A percentile compares a stretch with the other conserved stretches of the same genome.
phyloP scores from a whole-genome alignment of 2,329 filamentous ascomycete genomes.

The Aspergillus pseudoviridinutans region DNA sequence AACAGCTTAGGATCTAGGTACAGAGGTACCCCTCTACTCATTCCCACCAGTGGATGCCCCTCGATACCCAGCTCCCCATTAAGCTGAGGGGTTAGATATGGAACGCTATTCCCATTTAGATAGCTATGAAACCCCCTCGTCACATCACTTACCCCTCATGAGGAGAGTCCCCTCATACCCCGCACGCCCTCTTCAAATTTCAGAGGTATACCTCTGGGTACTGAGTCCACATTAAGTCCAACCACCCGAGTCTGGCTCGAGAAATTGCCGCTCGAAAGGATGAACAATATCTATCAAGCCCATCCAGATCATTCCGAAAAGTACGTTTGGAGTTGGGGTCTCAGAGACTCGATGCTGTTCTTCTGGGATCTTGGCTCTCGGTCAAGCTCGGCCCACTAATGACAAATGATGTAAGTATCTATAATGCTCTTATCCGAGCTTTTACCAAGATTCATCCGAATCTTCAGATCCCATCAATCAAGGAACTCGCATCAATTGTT shows the following conservation, averaged over 20 bases:
- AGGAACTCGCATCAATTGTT: background rate
- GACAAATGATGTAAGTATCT: background rate
- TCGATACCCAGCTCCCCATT: background rate
- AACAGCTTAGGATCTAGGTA: background rate
- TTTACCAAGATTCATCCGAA: background rate
- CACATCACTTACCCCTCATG: constrained; percentile 12
- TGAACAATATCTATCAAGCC: background rate
- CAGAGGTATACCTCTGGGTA: too few relatives aligned
- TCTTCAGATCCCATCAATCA: background rate
- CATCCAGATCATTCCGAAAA: background rate
- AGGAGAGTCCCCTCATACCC: constrained; percentile 6
- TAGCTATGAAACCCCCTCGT: background rate
- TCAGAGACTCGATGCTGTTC: background rate
- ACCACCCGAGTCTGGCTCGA: background rate
- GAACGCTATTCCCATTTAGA: constrained; percentile 1
- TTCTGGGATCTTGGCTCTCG: background rate
- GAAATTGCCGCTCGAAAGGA: background rate
- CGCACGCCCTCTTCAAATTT: background rate
- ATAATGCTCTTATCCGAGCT: background rate
- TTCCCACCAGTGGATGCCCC: background rate
- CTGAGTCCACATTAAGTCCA: constrained; percentile 3
- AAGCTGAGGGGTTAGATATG: background rate
- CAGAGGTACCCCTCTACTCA: too few relatives aligned
- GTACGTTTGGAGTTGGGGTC: background rate
- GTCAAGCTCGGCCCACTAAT: background rate